Evolutionary conservation across 2,329 filamentous ascomycete species (phyloP), one percentile per base, ranked within the genome.

Genomic region (Aureobasidium sp.): DNA sequence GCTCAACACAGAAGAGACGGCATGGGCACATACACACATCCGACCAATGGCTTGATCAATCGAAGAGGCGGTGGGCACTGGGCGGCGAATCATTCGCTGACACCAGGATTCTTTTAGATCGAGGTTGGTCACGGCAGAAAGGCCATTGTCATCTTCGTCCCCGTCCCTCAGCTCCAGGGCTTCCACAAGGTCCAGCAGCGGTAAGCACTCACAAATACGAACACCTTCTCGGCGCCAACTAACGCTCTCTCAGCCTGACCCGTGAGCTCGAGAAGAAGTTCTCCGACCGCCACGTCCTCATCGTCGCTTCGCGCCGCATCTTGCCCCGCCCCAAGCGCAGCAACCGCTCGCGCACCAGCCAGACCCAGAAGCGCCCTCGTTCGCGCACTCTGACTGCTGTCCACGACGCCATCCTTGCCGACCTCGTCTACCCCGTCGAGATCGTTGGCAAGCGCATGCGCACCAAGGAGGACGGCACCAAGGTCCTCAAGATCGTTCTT

Each of bases 221-320:
- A 15, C 45, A 2, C 4, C n/a, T 11, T 9, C 6, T 8, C 62
- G 65, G 53, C 47, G 15, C 31, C 47, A 51, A 64, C 65, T 67
- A 49, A 68, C 15, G 45, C 53, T 11, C 12, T 34, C 12, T 14
- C 67, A 97, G 93, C 78, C 88, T 99, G 78, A 99, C 94, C 81
- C 94, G 94, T 83, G 94, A 99, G 87, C 92, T 99, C 78, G 94
- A 99, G 89, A 99, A 99, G 91, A 99, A 99, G 86, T 99, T 99
- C 91, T 97, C 94, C 70, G 94, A 99, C 87, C 94, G 94, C 82
- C 94, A 99, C 82, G 94, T 99, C 80, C 85, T 99, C 80, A 91
- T 99, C 87, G 89, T 99, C 74, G 94, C 94, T 74, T 95, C 93
- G 77, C 94, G 94, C 86, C 94, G 94, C 81, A 99, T 99, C 76